Conservation (phyloP, 2,329 filamentous ascomycete genomes). For the Tolypocladium ophioglossoides region DNA sequence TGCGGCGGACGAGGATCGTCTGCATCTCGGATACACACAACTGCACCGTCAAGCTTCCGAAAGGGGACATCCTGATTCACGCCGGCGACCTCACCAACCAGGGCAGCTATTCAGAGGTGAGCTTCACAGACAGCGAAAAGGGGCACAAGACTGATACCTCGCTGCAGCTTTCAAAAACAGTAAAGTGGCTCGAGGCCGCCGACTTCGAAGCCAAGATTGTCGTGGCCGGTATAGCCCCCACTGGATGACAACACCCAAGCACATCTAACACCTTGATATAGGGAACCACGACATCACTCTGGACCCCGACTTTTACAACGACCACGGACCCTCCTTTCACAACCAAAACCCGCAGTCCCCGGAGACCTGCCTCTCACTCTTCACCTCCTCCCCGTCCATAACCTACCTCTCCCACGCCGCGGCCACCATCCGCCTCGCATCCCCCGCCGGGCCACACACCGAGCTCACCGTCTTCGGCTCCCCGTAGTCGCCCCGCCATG, state of each 20-base stretch:
- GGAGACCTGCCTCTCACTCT: conserved; percentile 40
- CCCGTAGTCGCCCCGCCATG: conserved; percentile 48
- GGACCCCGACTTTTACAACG: conserved; percentile 49
- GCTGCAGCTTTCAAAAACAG: conserved; percentile 43
- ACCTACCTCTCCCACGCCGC: conserved; percentile 55
- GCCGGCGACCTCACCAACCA: conserved; percentile 70
- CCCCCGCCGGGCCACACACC: conserved; percentile 44
- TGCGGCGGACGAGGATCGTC: conserved; percentile 52
- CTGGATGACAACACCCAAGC: not conserved
- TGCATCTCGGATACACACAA: conserved; percentile 74
- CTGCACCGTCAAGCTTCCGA: conserved; percentile 50
- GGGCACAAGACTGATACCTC: not conserved
- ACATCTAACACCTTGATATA: conserved; percentile 15
- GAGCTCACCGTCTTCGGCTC: conserved; percentile 60
- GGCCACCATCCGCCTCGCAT: conserved; percentile 41
- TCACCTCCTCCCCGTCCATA: conserved; percentile 43
- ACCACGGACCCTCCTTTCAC: conserved; percentile 43
- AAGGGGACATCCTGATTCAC: conserved; percentile 65
- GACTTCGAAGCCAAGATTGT: conserved; percentile 62
- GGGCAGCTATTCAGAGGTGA: conserved; percentile 46
- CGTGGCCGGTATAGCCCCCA: conserved; percentile 26
- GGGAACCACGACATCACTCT: conserved; percentile 70
- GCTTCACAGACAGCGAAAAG: not conserved
- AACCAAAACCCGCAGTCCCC: conserved; percentile 44
- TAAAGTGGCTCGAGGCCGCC: conserved; percentile 56